A percentile compares a stretch with the other conserved stretches of the same genome.
phyloP scores from a whole-genome alignment of 306 rosid species.

The Neltuma alba region DNA sequence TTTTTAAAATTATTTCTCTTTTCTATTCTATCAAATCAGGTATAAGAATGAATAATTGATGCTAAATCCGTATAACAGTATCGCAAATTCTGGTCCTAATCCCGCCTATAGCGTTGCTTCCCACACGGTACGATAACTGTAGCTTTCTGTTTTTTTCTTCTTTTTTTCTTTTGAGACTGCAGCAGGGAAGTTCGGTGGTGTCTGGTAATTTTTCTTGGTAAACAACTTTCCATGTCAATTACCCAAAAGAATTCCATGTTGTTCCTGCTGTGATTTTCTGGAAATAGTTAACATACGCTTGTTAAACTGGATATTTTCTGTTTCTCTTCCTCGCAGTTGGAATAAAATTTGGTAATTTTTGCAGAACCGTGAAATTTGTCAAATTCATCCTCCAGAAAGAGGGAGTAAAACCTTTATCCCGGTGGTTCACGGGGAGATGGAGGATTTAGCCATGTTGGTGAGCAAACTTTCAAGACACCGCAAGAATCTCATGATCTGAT shows the following conservation, averaged over 20 bases:
- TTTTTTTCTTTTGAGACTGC: not conserved
- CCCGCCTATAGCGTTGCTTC: not conserved
- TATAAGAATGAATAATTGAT: not conserved
- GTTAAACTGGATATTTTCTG: not conserved
- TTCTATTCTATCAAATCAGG: not conserved
- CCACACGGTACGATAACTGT: not conserved
- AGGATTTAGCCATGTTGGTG: not conserved
- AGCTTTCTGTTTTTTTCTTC: not conserved
- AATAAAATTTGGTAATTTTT: not conserved
- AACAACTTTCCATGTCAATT: not conserved
- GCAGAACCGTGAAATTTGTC: not conserved
- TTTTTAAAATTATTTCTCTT: not conserved
- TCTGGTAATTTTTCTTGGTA: not conserved
- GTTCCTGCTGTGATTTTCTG: not conserved
- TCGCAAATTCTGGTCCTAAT: not conserved
- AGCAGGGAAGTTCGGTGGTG: not conserved
- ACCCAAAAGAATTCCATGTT: no score
- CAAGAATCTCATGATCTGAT: slow-evolving; percentile 14
- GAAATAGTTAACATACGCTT: not conserved
- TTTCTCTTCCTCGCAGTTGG: not conserved
- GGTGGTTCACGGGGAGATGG: not conserved
- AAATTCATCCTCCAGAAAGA: not conserved
- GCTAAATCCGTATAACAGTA: not conserved
- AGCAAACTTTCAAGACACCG: not conserved
- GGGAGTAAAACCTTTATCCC: not conserved